Evolutionary conservation across 306 rosid species (phyloP).

Genomic region (Arachis stenosperma): DNA sequence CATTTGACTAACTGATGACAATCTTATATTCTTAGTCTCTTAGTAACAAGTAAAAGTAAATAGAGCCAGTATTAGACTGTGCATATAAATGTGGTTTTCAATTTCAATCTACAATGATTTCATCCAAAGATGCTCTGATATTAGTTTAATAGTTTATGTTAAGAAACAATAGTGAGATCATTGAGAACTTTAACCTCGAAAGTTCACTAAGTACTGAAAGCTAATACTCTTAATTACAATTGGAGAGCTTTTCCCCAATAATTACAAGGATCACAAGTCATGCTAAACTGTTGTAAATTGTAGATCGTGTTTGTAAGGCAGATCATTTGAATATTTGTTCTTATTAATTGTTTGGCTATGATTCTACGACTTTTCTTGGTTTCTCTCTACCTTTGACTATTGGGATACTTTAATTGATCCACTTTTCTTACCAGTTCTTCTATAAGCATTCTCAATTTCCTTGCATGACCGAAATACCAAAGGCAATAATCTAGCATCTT

Average conservation of each 20-base stretch:
- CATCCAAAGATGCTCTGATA: conserved; percentile 17
- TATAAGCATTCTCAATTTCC: not conserved
- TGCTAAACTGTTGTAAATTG: not conserved
- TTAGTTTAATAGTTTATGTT: not conserved
- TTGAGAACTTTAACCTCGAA: conserved; percentile 5
- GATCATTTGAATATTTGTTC: too few species aligned
- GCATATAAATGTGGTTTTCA: too few species aligned
- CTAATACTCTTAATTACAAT: not conserved
- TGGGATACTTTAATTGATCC: too few species aligned
- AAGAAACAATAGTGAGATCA: not conserved
- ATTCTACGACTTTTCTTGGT: too few species aligned
- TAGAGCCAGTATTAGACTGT: not conserved
- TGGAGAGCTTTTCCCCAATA: not conserved
- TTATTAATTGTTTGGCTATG: not conserved
- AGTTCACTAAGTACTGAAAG: not conserved
- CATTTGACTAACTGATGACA: conserved; percentile 7
- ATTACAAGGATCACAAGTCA: not conserved
- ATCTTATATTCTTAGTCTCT: not conserved
- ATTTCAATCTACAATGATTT: not conserved
- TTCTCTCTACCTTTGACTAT: not conserved
- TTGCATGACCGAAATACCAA: not conserved
- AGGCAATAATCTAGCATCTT: not conserved
- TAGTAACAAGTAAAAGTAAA: too few species aligned
- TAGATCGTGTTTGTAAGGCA: too few species aligned
- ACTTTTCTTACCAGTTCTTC: not conserved